Percentiles rank a stretch among this genome's conserved stretches.
These are phyloP conservation scores for Backusella macrospora DNA, from an alignment of 192 early-diverging fungal species.

Conservation along the genomic window DNA sequence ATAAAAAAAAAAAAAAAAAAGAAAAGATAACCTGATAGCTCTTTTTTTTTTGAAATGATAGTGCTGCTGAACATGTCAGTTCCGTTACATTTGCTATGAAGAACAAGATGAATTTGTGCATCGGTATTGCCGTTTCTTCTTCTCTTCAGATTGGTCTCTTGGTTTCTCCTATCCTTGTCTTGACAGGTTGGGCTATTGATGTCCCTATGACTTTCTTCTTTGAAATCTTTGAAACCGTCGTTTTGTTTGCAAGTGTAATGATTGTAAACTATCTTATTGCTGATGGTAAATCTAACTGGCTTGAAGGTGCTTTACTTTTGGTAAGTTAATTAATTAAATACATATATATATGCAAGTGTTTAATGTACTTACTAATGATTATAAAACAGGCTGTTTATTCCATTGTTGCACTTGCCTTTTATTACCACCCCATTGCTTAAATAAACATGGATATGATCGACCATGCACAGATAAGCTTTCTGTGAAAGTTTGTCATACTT, in stretches of 20 bases:
- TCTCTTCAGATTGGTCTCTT: constrained; percentile 85
- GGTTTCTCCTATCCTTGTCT: constrained; percentile 66
- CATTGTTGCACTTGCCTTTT: constrained; percentile 86
- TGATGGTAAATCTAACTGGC: constrained; percentile 92
- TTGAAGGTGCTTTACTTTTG: constrained; percentile 87
- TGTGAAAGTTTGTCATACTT: background rate
- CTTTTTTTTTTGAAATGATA: constrained; percentile 16
- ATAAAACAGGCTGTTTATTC: constrained; percentile 60
- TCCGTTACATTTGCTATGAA: constrained; percentile 83
- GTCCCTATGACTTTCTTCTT: constrained; percentile 86
- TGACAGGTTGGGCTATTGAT: constrained; percentile 87
- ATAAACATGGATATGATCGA: background rate
- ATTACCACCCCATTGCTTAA: constrained; percentile 57
- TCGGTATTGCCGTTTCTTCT: constrained; percentile 52
- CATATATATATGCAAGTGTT: background rate
- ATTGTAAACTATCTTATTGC: constrained; percentile 76
- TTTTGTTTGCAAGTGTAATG: constrained; percentile 79
- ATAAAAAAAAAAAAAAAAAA: constrained; percentile 5
- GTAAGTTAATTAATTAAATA: constrained; percentile 25
- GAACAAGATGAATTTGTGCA: constrained; percentile 86
- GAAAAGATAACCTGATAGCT: background rate
- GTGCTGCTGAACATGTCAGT: constrained; percentile 75
- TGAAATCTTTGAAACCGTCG: constrained; percentile 76
- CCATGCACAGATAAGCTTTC: background rate
- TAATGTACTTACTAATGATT: background rate